Base-by-base conservation (phyloP, 2,329 filamentous ascomycete species). In the Sclerotinia subarctica region DNA sequence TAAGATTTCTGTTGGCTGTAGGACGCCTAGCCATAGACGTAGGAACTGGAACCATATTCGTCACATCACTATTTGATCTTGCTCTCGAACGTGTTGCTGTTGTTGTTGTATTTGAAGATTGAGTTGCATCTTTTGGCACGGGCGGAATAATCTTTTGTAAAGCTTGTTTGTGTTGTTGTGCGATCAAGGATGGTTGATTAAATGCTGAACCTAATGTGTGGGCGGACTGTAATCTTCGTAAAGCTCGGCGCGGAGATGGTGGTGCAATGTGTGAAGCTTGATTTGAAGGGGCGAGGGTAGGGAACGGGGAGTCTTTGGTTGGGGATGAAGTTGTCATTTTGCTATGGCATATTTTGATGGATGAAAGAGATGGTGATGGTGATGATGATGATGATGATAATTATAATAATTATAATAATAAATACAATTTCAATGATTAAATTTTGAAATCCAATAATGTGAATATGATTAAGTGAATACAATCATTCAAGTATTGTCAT, bases 211-310 rank as follows among this genome's bases (percentile, higher is more conserved):
- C 86, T 66, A 92, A 79, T 78, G 85, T 82, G 80, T 93, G 90
- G 63, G 91, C 90, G 44, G 91, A 93, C 78, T 93, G 90, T 42
- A 92, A 86, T 77, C 90, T 89, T 73, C 91, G 86, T 69, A 93
- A 82, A 58, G 86, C 85, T 74, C 90, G 86, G 76, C 87, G 85
- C 54, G 88, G 88, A 38, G 88, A 88, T 32, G 86, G 83, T 70
- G 87, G 84, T 59, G 83, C 78, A 74, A 85, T 82, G 66, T 85
- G 80, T 10, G 69, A 49, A n/a, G 70, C 68, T 46, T 66, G 54
- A 32, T 67, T 69, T 60, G 72, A 71, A 53, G 72, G 71, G 60
- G 69, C 65, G 29, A 73, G 64, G 21, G 68, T 70, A 13, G 58
- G 29, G 24, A 62, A 51, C 24, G 74, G 72, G 44, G 75, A 70